A percentile compares a stretch with the other conserved stretches of the same genome.
Evolutionary conservation across 176 grass and related monocot species (phyloP).

Genomic region (Alloteropsis semialata): DNA sequence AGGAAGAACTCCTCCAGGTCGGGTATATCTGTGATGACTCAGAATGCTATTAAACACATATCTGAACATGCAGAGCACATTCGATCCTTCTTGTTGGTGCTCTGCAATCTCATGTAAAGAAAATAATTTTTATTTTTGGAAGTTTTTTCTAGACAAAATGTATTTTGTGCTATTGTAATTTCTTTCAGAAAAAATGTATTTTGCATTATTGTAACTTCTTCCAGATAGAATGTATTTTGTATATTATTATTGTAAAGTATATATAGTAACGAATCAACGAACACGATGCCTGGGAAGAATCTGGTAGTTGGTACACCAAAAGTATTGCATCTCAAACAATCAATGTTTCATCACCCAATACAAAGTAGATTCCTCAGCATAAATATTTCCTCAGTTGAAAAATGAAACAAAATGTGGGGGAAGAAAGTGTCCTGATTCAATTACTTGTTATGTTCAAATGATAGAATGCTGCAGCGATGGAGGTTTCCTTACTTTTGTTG

Average conservation of each 20-base stretch:
- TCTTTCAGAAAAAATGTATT: too few species aligned
- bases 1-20: neutral
- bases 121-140: too few species aligned
- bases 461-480: constrained; percentile 39
- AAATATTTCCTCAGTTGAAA: neutral
- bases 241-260: neutral
- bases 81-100: neutral
- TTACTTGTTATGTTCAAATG: constrained; percentile 31
- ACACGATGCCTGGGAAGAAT: neutral
- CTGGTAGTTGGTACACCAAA: neutral
- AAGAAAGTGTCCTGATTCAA: neutral
- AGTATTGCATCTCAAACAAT: neutral
- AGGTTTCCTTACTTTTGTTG: constrained; percentile 49
- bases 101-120: too few species aligned
- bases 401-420: neutral
- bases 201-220: too few species aligned
- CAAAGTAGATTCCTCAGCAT: neutral
- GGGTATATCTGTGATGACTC: neutral
- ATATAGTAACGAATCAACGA: neutral
- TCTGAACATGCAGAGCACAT: neutral
- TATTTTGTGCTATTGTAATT: too few species aligned
- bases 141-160: too few species aligned
- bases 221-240: neutral
- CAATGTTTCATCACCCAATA: neutral
- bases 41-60: neutral